Evolutionary conservation across 768 basidiomycete genomes (phyloP), one percentile per base, ranked within the genome.

Genomic region (Psilocybe sp.): DNA sequence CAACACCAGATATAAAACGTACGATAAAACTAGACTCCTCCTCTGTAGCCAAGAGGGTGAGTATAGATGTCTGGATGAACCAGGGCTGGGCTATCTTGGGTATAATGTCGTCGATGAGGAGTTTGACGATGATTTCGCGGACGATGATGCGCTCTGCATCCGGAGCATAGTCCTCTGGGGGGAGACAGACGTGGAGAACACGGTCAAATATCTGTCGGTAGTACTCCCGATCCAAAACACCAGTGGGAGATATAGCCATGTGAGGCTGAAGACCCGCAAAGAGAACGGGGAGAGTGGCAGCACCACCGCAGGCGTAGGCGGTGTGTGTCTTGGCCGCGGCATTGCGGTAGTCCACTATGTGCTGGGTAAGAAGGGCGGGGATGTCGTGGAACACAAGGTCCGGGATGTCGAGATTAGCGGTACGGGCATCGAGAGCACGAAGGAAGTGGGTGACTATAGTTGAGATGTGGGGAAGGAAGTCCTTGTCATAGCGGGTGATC

Each of bases 261-360:
- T 95, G 93, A 11, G 91, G 86, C 56, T 96, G 92, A 5, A 87
- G 71, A 45, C 80, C 79, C 64, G 92, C 87, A 63, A 94, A 95
- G 49, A 93, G 76, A 55, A 77, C 73, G 1, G 82, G 75, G 2
- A 87, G 70, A 16, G 82, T 73, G 1, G 80, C 71, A 1, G 84
- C 80, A 15, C 82, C 85, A 1, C 85, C 86, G 1, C 72, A 62
- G 1, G 88, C 87, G 54, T 92, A 92, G 0, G 87, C 84, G 0
- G 87, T 82, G 52, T 74, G 73, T 2, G 79, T 63, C 62, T 89
- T 90, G 36, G 74, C 65, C 10, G 63, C 64, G 1, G 85, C 90
- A 63, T 77, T 80, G 50, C 86, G 85, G 66, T 85, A 92, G 70
- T 95, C 92, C 36, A 68, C 67, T 64, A 82, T 89, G 59, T 95